Evolutionary conservation across 257 asterid genomes (phyloP), one percentile per base, ranked within the genome.

Genomic region (Solanum chilense): DNA sequence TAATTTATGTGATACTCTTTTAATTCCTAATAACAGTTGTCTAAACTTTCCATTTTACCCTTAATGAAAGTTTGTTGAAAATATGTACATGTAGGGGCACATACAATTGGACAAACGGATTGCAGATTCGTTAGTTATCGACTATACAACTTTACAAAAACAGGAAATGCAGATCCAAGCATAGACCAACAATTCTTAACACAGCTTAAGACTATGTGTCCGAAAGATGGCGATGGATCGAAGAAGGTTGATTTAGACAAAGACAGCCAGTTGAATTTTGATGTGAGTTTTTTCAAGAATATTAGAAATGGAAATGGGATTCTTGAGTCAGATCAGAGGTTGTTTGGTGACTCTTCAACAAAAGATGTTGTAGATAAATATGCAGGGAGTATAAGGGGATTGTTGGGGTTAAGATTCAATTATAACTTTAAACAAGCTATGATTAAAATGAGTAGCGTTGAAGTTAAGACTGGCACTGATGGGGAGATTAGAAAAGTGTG

Each of bases 261-360:
- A 77, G 94, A 91, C 45, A 93, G 95, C 31, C 89, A 83, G 64
- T 62, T 92, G 77, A 86, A 90, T 6, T 93, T 94, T 70, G 98
- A 94, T 41, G 93, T 87, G 4, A 93, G 91, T 75, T 93, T 93
- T 89, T 93, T 94, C 94, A 94, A 94, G 92, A 94, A 93, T 62
- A 89, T 93, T 35, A 89, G 92, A 75, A 93, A 93, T 44, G 98
- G 98, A 3, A 85, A 90, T 29, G 98, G 91, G 68, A 76, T 94
- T 88, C 97, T 94, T 45, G 97, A 94, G 88, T 94, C 97, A 20
- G 98, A 94, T 82, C 98, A 94, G 84, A 91, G 96, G 94, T 93
- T 94, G 1, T 92, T 92, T 89, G 95, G 94, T 7, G 97, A 94
- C 82, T 56, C 92, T 5, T 70, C 88, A 5, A 92, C 96, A 0